Conservation (phyloP, 2,329 filamentous ascomycete species). For the Trichoderma sp. region DNA sequence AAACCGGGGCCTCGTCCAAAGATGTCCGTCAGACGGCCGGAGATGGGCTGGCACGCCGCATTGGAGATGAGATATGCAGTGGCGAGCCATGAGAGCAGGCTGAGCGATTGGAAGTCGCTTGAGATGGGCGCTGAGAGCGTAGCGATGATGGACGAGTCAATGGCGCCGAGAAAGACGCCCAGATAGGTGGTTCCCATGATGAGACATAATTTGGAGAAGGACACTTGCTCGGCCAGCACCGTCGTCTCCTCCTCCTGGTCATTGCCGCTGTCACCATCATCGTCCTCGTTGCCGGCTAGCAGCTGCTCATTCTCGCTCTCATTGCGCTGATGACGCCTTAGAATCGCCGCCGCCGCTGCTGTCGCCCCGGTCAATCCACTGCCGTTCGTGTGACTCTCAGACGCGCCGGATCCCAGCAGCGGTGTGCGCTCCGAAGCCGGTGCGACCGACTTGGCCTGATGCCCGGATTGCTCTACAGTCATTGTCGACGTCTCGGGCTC, state of each 20-base stretch:
- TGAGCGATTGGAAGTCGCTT: conserved; percentile 76
- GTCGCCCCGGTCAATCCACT: conserved; percentile 12
- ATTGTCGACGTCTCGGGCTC: background rate
- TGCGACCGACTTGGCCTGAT: background rate
- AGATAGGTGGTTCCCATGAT: conserved; percentile 56
- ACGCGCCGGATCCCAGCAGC: conserved; percentile 24
- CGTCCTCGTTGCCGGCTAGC: background rate
- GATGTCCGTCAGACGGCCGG: conserved; percentile 83
- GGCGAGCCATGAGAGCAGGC: conserved; percentile 81
- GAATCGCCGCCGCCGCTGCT: background rate
- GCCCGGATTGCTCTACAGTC: conserved; percentile 3
- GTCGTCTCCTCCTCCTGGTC: conserved; percentile 43
- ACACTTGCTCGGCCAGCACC: conserved; percentile 48
- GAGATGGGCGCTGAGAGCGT: conserved; percentile 82
- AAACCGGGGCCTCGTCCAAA: conserved; percentile 77
- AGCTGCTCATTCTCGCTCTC: background rate
- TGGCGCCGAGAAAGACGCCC: conserved; percentile 61
- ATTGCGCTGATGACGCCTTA: conserved; percentile 3
- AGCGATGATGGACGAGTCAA: conserved; percentile 80
- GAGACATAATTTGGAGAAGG: conserved; percentile 47
- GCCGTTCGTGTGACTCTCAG: background rate
- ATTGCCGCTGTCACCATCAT: background rate
- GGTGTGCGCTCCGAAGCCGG: conserved; percentile 28
- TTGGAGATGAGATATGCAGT: conserved; percentile 86
- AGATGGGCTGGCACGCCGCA: conserved; percentile 80